Percentiles rank a stretch among this genome's conserved stretches.
Evolutionary conservation across 2,329 filamentous ascomycete genomes (phyloP).

Genomic region (Aureobasidium namibiae): DNA sequence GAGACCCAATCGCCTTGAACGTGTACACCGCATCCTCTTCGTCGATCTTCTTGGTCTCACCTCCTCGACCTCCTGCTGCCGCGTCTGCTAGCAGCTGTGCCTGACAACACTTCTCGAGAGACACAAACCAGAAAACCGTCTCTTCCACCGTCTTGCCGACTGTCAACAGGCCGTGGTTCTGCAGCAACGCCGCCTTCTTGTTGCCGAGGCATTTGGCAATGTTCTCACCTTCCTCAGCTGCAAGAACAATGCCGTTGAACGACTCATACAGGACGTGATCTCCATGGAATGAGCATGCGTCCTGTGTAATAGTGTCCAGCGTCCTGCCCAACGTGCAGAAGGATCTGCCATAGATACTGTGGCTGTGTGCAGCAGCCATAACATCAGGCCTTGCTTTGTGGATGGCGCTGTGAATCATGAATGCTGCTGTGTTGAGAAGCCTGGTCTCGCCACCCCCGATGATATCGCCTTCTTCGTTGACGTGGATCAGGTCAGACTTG

Average conservation of each 20-base stretch:
- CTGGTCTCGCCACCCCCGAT: slow-evolving; percentile 33
- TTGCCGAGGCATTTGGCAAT: slow-evolving; percentile 34
- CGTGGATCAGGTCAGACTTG: slow-evolving; percentile 38
- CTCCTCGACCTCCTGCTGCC: slow-evolving; percentile 53
- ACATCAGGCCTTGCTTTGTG: slow-evolving; percentile 37
- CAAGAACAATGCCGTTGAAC: slow-evolving; percentile 41
- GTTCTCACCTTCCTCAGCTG: slow-evolving; percentile 35
- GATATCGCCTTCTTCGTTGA: slow-evolving; percentile 36
- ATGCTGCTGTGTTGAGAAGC: slow-evolving; percentile 37
- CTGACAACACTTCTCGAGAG: slow-evolving; percentile 34
- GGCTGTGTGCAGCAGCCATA: slow-evolving; percentile 37
- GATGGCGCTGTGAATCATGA: slow-evolving; percentile 38
- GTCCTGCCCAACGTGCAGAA: slow-evolving; percentile 35
- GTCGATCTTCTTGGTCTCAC: slow-evolving; percentile 56
- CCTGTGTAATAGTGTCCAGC: slow-evolving; percentile 39
- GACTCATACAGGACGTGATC: slow-evolving; percentile 32
- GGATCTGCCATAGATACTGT: slow-evolving; percentile 37
- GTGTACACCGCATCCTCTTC: slow-evolving; percentile 62
- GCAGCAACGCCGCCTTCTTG: slow-evolving; percentile 34
- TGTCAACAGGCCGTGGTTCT: slow-evolving; percentile 40
- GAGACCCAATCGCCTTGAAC: slow-evolving; percentile 55
- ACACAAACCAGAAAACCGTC: slow-evolving; percentile 35
- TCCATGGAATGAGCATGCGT: slow-evolving; percentile 34
- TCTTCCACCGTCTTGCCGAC: slow-evolving; percentile 34
- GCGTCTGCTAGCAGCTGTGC: slow-evolving; percentile 46